Evolutionary conservation across 352 stramenopile genomes (phyloP).

Genomic region (Globisporangium emineosum): DNA sequence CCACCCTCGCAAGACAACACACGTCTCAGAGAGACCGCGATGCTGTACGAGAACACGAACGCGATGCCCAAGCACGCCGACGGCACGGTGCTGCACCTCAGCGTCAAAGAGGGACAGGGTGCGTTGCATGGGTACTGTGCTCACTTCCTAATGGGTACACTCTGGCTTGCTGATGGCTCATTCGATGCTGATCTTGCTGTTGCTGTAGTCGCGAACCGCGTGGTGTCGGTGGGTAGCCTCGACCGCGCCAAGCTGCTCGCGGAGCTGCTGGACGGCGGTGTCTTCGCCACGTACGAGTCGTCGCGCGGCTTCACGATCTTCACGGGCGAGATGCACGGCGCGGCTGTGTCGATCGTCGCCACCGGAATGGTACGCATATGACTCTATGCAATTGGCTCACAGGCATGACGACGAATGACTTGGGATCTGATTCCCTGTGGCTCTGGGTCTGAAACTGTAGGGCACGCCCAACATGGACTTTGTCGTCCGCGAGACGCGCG

Average conservation of each 20-base stretch:
- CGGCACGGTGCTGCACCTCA: constrained; percentile 41
- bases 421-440: not conserved
- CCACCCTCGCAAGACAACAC: not conserved
- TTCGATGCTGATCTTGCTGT: not conserved
- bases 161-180: too few species aligned
- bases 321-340: constrained; percentile 43
- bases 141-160: too few species aligned
- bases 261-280: constrained; percentile 26
- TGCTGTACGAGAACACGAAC: constrained; percentile 48
- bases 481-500: constrained; percentile 56
- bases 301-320: constrained; percentile 57
- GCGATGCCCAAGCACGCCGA: constrained; percentile 38
- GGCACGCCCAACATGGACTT: constrained; percentile 77
- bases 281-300: constrained; percentile 32
- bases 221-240: constrained; percentile 47
- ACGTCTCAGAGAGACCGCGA: constrained; percentile 14
- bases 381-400: not conserved
- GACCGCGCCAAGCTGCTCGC: constrained; percentile 32
- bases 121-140: not conserved
- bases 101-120: constrained; percentile 39
- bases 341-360: constrained; percentile 50
- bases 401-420: not conserved
- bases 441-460: too few species aligned
- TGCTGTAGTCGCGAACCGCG: constrained; percentile 37
- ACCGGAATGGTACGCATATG: constrained; percentile 50